Evolutionary conservation across 148 eudicot genomes (phyloP).

Genomic region (Arctostaphylos glauca): DNA sequence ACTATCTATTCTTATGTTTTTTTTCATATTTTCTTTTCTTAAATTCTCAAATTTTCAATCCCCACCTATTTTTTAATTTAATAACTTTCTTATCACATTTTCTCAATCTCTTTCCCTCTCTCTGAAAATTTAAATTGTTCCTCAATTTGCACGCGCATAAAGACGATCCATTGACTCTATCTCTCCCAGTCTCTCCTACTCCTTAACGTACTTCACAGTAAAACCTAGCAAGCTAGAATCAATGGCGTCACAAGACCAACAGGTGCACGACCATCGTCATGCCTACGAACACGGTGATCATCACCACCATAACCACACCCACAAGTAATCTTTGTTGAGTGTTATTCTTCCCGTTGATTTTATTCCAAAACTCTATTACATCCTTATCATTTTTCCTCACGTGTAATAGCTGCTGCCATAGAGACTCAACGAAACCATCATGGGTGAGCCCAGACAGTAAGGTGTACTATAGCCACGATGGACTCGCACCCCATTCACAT

Average conservation of each 20-base stretch:
- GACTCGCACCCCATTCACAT: conserved; percentile 94
- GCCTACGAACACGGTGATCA: conserved; percentile 18
- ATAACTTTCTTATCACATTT: too few species aligned
- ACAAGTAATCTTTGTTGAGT: conserved; percentile 32
- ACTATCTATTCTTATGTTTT: too few species aligned
- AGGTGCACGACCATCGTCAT: conserved; percentile 27
- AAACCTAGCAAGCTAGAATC: not conserved
- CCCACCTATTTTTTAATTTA: too few species aligned
- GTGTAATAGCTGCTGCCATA: conserved; percentile 26
- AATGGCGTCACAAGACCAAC: conserved; percentile 38
- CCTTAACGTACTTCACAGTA: not conserved
- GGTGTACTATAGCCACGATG: conserved; percentile 94
- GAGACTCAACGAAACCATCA: too few species aligned
- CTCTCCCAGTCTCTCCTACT: not conserved
- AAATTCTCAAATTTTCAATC: too few species aligned
- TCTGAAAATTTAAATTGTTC: too few species aligned
- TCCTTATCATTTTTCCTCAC: not conserved
- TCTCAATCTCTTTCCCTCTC: too few species aligned
- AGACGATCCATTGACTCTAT: too few species aligned
- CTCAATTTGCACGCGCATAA: too few species aligned
- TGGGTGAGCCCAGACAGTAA: conserved; percentile 78
- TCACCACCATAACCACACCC: conserved; percentile 21
- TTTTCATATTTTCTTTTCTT: too few species aligned
- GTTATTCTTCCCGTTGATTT: too few species aligned
- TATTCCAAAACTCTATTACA: not conserved